A percentile compares a stretch with the other conserved stretches of the same genome.
Conservation (phyloP, 2,329 filamentous ascomycete species). For the Leptographium flavum region DNA sequence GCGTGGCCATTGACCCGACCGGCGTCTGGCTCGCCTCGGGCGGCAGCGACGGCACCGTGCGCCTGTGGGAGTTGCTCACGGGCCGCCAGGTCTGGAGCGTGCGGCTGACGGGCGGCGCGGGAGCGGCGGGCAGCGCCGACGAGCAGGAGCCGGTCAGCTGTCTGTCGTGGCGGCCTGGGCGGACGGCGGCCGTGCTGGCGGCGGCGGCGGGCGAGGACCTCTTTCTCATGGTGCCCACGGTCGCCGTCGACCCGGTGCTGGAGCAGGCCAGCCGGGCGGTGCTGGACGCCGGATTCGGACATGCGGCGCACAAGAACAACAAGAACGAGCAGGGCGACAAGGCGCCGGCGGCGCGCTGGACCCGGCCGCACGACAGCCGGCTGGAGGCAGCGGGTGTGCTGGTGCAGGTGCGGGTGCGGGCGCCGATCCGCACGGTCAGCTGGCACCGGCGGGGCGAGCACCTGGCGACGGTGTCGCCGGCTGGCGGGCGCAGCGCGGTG, state of each 20-base stretch:
- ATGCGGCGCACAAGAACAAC: slow-evolving; percentile 48
- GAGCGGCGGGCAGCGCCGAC: neutral
- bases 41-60: slow-evolving; percentile 84
- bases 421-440: slow-evolving; percentile 71
- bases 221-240: slow-evolving; percentile 65
- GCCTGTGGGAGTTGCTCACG: slow-evolving; percentile 78
- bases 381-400: slow-evolving; percentile 68
- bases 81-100: slow-evolving; percentile 80
- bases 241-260: slow-evolving; percentile 52
- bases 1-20: slow-evolving; percentile 70
- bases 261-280: slow-evolving; percentile 62
- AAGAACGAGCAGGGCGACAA: slow-evolving; percentile 45
- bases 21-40: slow-evolving; percentile 81
- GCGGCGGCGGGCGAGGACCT: slow-evolving; percentile 75
- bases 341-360: slow-evolving; percentile 68
- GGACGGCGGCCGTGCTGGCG: slow-evolving; percentile 67
- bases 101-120: slow-evolving; percentile 39
- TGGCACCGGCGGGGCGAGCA: slow-evolving; percentile 96
- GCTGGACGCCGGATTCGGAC: slow-evolving; percentile 83
- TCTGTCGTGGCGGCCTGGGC: slow-evolving; percentile 78
- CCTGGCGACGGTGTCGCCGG: slow-evolving; percentile 79
- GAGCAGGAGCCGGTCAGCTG: slow-evolving; percentile 73
- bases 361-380: slow-evolving; percentile 56
- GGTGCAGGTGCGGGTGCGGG: slow-evolving; percentile 65
- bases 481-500: slow-evolving; percentile 64